Evolutionary conservation across 106 monocot genomes (phyloP).

Genomic region (Dactylorhiza incarnata): DNA sequence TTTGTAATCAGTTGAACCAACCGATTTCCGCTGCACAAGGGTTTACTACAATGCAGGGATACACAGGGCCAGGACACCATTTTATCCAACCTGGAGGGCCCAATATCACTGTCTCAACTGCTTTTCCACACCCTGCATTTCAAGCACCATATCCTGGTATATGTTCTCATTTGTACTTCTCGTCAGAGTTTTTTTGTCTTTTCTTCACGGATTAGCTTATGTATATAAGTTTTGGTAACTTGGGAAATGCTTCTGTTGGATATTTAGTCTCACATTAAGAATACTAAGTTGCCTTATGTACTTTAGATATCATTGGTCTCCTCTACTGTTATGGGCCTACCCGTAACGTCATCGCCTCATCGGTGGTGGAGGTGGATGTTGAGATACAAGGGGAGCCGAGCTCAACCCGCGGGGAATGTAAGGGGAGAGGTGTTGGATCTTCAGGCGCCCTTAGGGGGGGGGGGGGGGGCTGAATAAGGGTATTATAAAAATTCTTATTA

Average conservation of each 20-base stretch:
- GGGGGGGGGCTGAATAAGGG: too few relatives aligned
- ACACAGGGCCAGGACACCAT: conserved; percentile 33
- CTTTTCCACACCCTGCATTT: conserved; percentile 28
- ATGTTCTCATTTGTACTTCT: not conserved
- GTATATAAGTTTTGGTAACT: not conserved
- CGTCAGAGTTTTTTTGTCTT: not conserved
- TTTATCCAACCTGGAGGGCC: conserved; percentile 35
- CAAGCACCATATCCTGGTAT: conserved; percentile 28
- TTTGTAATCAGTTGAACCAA: conserved; percentile 38
- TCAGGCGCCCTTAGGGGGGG: too few relatives aligned
- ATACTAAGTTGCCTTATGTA: too few relatives aligned
- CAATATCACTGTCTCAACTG: conserved; percentile 29
- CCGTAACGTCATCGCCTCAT: too few relatives aligned
- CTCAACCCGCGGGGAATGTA: too few relatives aligned
- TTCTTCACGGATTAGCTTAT: not conserved
- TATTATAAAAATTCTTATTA: too few relatives aligned
- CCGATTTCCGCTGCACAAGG: conserved; percentile 30
- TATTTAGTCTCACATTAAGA: too few relatives aligned
- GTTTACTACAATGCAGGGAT: conserved; percentile 38
- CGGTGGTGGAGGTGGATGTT: too few relatives aligned
- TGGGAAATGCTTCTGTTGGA: not conserved
- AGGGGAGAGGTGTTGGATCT: too few relatives aligned
- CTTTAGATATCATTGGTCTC: too few relatives aligned
- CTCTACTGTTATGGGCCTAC: too few relatives aligned
- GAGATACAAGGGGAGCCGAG: too few relatives aligned